Evolutionary conservation across 2,329 filamentous ascomycete species (phyloP).

Genomic region (Grosmannia clavigera): DNA sequence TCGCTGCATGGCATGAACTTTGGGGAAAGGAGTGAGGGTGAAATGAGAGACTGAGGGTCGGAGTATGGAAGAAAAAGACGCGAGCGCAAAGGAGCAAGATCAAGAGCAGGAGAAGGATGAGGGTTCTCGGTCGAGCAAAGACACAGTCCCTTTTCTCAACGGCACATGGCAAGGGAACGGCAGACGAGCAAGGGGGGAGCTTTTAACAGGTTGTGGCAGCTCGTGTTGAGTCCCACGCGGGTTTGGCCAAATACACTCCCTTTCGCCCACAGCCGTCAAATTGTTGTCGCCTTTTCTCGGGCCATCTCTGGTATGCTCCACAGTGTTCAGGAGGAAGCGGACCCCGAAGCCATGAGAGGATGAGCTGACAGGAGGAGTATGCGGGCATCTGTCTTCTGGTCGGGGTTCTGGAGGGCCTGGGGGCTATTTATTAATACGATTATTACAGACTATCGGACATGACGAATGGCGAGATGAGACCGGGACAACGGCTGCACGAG

Average conservation of each 20-base stretch:
- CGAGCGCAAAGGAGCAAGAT: background rate
- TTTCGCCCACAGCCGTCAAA: background rate
- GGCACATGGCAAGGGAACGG: background rate
- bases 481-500: too few relatives aligned
- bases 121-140: background rate
- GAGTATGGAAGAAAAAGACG: background rate
- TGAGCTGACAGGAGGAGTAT: background rate
- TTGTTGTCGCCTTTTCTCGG: background rate
- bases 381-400: background rate
- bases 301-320: background rate
- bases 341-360: background rate
- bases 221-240: background rate
- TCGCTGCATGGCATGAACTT: background rate
- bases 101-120: background rate
- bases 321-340: background rate
- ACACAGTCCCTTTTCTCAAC: background rate
- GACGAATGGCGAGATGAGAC: too few relatives aligned
- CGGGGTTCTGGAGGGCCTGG: too few relatives aligned
- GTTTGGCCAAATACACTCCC: background rate
- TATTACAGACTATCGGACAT: too few relatives aligned
- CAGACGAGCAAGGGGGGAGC: background rate
- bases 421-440: too few relatives aligned
- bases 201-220: background rate
- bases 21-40: background rate
- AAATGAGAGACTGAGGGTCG: background rate